phyloP scores from a whole-genome alignment of 2,329 filamentous ascomycete species.

The Aspergillus piperis region DNA sequence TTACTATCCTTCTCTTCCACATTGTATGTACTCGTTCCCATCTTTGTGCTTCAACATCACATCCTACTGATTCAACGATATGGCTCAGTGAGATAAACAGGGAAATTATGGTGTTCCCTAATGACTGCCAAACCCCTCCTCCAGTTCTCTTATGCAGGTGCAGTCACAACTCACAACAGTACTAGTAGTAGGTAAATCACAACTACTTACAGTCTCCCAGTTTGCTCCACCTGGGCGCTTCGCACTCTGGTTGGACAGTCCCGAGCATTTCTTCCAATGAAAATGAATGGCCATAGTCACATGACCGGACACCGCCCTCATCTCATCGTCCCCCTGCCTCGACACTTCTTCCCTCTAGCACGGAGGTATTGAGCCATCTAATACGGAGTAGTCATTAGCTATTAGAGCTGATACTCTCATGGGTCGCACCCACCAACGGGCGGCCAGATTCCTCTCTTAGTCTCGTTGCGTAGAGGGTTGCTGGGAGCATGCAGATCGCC shows the following conservation, averaged over 20 bases:
- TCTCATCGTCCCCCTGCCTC: too few species aligned
- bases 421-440: background rate
- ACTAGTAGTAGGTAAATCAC: background rate
- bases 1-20: background rate
- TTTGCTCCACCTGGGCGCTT: slow-evolving; percentile 14
- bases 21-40: background rate
- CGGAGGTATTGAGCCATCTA: too few species aligned
- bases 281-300: too few species aligned
- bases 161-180: slow-evolving; percentile 17
- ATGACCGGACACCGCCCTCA: too few species aligned
- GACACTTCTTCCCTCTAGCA: too few species aligned
- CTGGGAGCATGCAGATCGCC: slow-evolving; percentile 30
- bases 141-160: slow-evolving; percentile 9
- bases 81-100: too few species aligned
- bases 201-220: too few species aligned
- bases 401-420: background rate
- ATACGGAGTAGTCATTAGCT: too few species aligned
- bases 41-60: background rate
- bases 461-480: background rate
- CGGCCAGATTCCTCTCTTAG: slow-evolving; percentile 8
- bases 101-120: background rate
- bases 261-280: background rate
- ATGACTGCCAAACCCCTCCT: background rate
- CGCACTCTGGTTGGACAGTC: slow-evolving; percentile 2
- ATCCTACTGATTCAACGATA: background rate